Evolutionary conservation across 495 filamentous ascomycete genomes (phyloP).

Genomic region (Neurospora sp.): DNA sequence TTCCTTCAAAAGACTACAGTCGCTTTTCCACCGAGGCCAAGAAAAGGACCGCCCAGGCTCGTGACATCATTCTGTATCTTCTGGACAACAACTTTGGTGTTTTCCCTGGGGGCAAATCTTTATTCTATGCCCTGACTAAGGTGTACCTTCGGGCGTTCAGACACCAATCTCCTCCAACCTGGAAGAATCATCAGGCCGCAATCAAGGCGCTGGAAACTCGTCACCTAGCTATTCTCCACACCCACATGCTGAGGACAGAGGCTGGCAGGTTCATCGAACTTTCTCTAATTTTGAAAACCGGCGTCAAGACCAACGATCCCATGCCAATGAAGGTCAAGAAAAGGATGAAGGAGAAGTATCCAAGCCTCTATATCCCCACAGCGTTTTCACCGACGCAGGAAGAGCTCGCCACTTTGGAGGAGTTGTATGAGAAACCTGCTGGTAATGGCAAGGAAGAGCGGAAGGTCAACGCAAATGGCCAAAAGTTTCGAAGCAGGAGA

Average conservation of each 20-base stretch:
- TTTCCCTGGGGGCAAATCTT: constrained; percentile 61
- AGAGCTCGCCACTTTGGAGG: constrained; percentile 20
- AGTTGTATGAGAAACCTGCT: constrained; percentile 10
- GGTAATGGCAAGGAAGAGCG: constrained; percentile 2
- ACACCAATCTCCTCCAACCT: constrained; percentile 24
- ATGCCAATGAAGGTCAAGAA: constrained; percentile 21
- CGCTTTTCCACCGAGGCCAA: constrained; percentile 16
- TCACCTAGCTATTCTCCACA: constrained; percentile 16
- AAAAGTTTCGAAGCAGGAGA: constrained; percentile 21
- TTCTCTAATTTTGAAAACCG: constrained; percentile 16
- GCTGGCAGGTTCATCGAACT: constrained; percentile 13
- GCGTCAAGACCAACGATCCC: constrained; percentile 14
- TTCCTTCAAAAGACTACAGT: constrained; percentile 13
- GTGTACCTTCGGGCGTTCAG: constrained; percentile 39
- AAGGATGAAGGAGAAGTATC: constrained; percentile 33
- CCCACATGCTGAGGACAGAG: constrained; percentile 21
- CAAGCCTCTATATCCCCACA: constrained; percentile 31
- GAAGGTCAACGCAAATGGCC: constrained; percentile 18
- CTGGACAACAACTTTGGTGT: constrained; percentile 59
- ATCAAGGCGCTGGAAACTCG: constrained; percentile 28
- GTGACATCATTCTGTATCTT: constrained; percentile 59
- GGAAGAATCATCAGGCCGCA: constrained; percentile 34
- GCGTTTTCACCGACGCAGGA: constrained; percentile 31
- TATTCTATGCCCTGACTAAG: constrained; percentile 65
- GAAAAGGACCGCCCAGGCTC: constrained; percentile 22